Percentiles rank a stretch among this genome's conserved stretches.
Conservation (phyloP, 495 filamentous ascomycete genomes). For the Rostrohypoxylon terebratum region DNA sequence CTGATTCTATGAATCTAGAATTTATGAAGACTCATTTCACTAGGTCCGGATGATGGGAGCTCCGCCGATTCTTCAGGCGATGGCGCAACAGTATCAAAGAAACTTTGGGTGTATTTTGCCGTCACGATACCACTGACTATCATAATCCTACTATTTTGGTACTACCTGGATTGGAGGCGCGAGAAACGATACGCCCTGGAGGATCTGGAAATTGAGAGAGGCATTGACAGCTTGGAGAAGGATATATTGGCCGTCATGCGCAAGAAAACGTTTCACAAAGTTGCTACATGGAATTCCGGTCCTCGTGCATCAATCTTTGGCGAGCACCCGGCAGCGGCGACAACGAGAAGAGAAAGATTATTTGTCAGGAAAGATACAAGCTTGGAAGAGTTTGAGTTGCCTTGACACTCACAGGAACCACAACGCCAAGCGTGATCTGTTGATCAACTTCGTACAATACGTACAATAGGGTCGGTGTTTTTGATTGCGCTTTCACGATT, state of each 20-base stretch:
- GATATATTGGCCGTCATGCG: constrained; percentile 65
- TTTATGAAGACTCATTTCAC: constrained; percentile 20
- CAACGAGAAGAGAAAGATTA: background rate
- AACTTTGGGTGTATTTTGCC: constrained; percentile 68
- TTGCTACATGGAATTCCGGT: constrained; percentile 57
- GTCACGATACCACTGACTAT: constrained; percentile 64
- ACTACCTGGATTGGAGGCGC: constrained; percentile 58
- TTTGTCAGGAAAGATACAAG: constrained; percentile 3
- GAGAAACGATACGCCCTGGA: constrained; percentile 59
- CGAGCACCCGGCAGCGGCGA: background rate
- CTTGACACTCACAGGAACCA: constrained; percentile 1
- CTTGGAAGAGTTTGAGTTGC: constrained; percentile 1
- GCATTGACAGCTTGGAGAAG: constrained; percentile 66
- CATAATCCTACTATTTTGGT: constrained; percentile 59
- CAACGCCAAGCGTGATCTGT: background rate
- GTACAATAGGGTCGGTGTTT: background rate
- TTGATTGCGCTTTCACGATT: constrained; percentile 22
- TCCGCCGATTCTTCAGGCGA: constrained; percentile 26
- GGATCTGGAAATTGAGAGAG: constrained; percentile 62
- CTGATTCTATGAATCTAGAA: background rate
- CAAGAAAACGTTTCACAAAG: constrained; percentile 65
- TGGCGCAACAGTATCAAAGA: constrained; percentile 50
- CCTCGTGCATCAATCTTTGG: background rate
- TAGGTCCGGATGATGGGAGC: constrained; percentile 24
- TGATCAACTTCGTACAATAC: background rate